Percentiles rank a stretch among this genome's conserved stretches.
Evolutionary conservation across 495 filamentous ascomycete species (phyloP).

Genomic region (Xylaria nigripes): DNA sequence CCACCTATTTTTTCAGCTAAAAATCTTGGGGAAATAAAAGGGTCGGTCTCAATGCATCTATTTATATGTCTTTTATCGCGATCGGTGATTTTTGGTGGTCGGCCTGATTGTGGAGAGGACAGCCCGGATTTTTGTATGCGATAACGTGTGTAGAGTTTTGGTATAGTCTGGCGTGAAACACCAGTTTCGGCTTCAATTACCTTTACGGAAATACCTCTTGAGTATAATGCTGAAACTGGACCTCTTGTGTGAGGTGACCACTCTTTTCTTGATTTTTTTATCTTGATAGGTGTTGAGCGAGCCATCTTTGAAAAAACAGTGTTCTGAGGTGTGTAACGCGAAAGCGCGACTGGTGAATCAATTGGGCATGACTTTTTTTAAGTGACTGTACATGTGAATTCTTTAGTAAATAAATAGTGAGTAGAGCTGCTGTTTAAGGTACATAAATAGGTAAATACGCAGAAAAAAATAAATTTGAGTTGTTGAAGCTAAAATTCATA

Average conservation of each 20-base stretch:
- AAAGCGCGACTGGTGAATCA: too few species aligned
- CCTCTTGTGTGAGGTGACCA: background rate
- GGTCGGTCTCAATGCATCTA: slow-evolving; percentile 2
- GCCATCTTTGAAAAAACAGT: too few species aligned
- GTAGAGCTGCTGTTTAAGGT: too few species aligned
- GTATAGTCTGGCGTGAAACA: background rate
- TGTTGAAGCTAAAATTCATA: too few species aligned
- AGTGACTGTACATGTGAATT: too few species aligned
- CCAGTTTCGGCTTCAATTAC: background rate
- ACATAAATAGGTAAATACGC: too few species aligned
- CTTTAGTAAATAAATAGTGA: too few species aligned
- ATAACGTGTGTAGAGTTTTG: background rate
- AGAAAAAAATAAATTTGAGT: too few species aligned
- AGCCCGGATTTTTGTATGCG: background rate
- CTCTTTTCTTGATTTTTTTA: background rate
- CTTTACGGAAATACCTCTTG: background rate
- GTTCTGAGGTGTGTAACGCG: too few species aligned
- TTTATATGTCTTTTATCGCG: slow-evolving; percentile 7
- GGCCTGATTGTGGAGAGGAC: background rate
- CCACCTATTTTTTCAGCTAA: background rate
- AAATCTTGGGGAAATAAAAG: slow-evolving; percentile 11
- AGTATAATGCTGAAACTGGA: background rate
- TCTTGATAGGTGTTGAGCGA: too few species aligned
- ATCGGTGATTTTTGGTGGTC: background rate
- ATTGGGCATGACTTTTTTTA: too few species aligned